Conservation (phyloP, 139 green algal species). For the Edaphochlamys debaryana region DNA sequence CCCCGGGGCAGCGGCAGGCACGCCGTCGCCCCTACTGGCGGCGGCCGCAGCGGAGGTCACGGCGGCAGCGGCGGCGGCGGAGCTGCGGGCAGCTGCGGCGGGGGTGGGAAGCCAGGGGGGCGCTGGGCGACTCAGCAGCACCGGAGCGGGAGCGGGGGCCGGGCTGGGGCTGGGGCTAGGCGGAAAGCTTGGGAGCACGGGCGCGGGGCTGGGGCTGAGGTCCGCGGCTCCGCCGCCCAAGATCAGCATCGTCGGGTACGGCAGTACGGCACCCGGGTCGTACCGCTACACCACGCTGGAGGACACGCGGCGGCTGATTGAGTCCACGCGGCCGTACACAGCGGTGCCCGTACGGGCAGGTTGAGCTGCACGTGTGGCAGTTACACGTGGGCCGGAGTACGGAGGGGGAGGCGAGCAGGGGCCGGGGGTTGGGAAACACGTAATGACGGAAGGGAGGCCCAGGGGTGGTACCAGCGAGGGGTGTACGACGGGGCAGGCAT, state of each 20-base stretch:
- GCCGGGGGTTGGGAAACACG: no score
- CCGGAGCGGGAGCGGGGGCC: no score
- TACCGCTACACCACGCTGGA: constrained; percentile 39
- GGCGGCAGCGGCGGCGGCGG: not conserved
- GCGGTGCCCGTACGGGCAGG: not conserved
- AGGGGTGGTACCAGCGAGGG: no score
- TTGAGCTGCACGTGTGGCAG: not conserved
- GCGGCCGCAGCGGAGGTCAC: not conserved
- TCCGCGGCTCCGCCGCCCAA: not conserved
- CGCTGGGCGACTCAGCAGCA: not conserved
- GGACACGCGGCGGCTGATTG: constrained; percentile 27
- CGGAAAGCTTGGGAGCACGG: not conserved
- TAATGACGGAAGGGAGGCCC: no score
- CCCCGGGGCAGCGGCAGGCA: no score
- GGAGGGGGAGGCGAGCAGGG: no score
- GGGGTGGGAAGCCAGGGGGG: not conserved
- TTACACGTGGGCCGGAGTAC: no score
- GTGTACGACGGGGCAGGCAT: no score
- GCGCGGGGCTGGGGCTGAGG: no score
- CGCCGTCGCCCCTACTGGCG: not conserved
- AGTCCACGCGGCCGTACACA: not conserved
- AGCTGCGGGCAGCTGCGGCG: no score
- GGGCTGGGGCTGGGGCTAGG: not conserved
- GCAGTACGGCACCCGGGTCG: not conserved
- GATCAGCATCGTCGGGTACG: constrained; percentile 5